Evolutionary conservation across 1,139 yeast species (phyloP).

Genomic region (Geotrichum macrosporum): DNA sequence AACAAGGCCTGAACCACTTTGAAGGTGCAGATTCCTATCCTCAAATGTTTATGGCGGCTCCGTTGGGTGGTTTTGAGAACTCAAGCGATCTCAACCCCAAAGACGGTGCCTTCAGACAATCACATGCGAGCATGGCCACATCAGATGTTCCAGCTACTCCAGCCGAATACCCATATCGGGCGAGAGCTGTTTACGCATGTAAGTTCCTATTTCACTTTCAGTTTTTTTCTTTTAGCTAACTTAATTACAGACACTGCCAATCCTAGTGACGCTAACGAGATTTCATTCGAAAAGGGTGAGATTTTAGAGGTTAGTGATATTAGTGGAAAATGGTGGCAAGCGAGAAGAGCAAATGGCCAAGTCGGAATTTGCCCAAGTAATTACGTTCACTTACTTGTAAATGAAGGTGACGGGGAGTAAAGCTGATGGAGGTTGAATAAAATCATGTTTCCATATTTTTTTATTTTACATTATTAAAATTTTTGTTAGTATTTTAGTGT

Average conservation of each 20-base stretch:
- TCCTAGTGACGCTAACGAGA: slow-evolving; percentile 89
- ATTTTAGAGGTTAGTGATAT: slow-evolving; percentile 86
- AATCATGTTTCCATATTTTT: too few relatives aligned
- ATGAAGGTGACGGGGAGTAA: neutral
- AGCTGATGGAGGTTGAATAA: too few relatives aligned
- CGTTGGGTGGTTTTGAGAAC: slow-evolving; percentile 57
- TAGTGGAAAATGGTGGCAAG: slow-evolving; percentile 99
- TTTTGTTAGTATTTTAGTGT: too few relatives aligned
- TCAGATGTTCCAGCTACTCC: slow-evolving; percentile 32
- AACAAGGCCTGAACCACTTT: too few relatives aligned
- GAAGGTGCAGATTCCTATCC: slow-evolving; percentile 38
- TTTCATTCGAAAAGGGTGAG: slow-evolving; percentile 87
- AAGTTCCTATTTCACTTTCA: slow-evolving; percentile 33
- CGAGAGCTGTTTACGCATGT: slow-evolving; percentile 80
- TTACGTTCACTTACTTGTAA: slow-evolving; percentile 59
- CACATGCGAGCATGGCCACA: slow-evolving; percentile 1
- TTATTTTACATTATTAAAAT: too few relatives aligned
- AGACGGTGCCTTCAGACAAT: slow-evolving; percentile 6
- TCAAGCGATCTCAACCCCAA: slow-evolving; percentile 31
- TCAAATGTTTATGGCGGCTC: slow-evolving; percentile 52
- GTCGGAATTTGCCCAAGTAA: slow-evolving; percentile 96
- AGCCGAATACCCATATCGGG: slow-evolving; percentile 71
- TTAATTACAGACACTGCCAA: slow-evolving; percentile 59
- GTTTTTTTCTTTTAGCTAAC: slow-evolving; percentile 1
- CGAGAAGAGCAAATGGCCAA: slow-evolving; percentile 81